phyloP scores from a whole-genome alignment of 768 basidiomycete genomes.

The Glaciozyma martinii region DNA sequence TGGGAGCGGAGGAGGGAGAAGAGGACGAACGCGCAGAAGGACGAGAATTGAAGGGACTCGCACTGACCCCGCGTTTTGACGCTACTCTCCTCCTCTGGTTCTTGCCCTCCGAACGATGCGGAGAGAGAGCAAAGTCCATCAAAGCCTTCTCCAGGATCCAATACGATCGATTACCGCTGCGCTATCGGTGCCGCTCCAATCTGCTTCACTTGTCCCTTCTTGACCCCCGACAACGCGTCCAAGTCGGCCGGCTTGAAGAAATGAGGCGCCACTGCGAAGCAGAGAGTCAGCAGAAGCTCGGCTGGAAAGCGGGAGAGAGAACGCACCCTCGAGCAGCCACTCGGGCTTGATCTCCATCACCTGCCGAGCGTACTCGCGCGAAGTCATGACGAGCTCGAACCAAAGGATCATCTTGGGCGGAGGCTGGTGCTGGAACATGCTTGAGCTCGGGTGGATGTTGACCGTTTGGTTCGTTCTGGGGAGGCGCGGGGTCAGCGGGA shows the following conservation, averaged over 20 bases:
- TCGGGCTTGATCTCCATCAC: slow-evolving; percentile 96
- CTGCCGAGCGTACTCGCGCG: slow-evolving; percentile 94
- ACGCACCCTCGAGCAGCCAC: slow-evolving; percentile 82
- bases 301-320: too few relatives aligned
- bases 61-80: too few relatives aligned
- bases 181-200: background rate
- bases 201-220: slow-evolving; percentile 29
- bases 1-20: too few relatives aligned
- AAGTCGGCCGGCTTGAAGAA: slow-evolving; percentile 65
- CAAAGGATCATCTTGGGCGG: slow-evolving; percentile 83
- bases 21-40: too few relatives aligned
- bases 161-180: too few relatives aligned
- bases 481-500: background rate
- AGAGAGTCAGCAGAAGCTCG: slow-evolving; percentile 5
- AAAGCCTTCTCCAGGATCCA: too few relatives aligned
- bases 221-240: slow-evolving; percentile 30
- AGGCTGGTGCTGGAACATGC: slow-evolving; percentile 89
- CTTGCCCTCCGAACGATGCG: too few relatives aligned
- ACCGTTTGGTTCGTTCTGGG: slow-evolving; percentile 64
- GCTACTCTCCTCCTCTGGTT: too few relatives aligned
- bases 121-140: too few relatives aligned
- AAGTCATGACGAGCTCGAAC: slow-evolving; percentile 95
- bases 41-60: too few relatives aligned
- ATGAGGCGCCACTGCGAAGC: slow-evolving; percentile 72
- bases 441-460: slow-evolving; percentile 91